phyloP scores from a whole-genome alignment of 2,329 filamentous ascomycete genomes.

The Septoria linicola region DNA sequence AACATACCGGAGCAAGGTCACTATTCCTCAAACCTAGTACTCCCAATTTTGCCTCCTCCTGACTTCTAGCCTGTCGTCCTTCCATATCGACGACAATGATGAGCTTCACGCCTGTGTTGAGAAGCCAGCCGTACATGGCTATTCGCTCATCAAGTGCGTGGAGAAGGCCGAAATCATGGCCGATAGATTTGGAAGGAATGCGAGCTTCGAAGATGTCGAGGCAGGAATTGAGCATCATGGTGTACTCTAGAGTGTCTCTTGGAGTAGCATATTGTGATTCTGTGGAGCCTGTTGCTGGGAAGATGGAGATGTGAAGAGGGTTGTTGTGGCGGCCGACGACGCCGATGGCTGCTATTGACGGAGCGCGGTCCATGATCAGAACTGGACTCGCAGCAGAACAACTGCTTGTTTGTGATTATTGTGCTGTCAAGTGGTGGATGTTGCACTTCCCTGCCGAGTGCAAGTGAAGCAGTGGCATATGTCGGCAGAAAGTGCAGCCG shows the following conservation, averaged over 20 bases:
- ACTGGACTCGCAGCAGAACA: no score
- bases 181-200: constrained; percentile 67
- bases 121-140: constrained; percentile 92
- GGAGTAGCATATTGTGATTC: constrained; percentile 20
- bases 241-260: constrained; percentile 82
- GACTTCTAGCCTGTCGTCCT: constrained; percentile 56
- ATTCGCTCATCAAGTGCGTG: constrained; percentile 92
- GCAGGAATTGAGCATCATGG: constrained; percentile 83
- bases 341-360: constrained; percentile 88
- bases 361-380: constrained; percentile 51
- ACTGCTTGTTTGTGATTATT: no score
- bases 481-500: constrained; percentile 3
- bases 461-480: neutral
- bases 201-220: constrained; percentile 93
- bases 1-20: constrained; percentile 74
- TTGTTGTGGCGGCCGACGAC: constrained; percentile 96
- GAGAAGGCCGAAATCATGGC: constrained; percentile 85
- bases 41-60: constrained; percentile 36
- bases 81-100: constrained; percentile 90
- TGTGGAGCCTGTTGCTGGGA: constrained; percentile 59
- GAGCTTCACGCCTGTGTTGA: constrained; percentile 90
- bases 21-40: constrained; percentile 73
- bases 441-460: no score
- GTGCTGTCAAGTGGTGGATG: no score
- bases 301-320: constrained; percentile 88